A percentile compares a stretch with the other conserved stretches of the same genome.
These are phyloP conservation scores for Jamesozyma rosinii DNA, from an alignment of 805 yeast genomes.

Conservation along the genomic window DNA sequence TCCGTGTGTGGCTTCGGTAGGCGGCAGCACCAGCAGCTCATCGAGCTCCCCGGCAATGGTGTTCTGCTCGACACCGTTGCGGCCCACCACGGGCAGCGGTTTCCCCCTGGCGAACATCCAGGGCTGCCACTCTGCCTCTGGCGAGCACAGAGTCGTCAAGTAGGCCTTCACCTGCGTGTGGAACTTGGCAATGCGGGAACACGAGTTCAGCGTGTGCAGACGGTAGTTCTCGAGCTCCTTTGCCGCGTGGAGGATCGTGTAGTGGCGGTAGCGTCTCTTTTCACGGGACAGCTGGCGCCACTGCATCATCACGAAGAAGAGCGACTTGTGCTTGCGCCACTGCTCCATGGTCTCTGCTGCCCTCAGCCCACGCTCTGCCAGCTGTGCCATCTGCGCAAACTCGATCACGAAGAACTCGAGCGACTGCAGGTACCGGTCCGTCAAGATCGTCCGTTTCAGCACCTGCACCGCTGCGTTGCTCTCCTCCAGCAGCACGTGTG, in stretches of 20 bases:
- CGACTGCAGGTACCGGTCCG: constrained; percentile 21
- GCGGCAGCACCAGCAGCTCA: constrained; percentile 1
- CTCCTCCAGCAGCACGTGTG: constrained; percentile 4
- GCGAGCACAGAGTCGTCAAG: background rate
- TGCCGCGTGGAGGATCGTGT: constrained; percentile 24
- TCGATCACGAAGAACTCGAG: constrained; percentile 25
- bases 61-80: constrained; percentile 13
- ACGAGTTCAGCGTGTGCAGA: constrained; percentile 19
- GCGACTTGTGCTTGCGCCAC: constrained; percentile 22
- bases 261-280: constrained; percentile 19
- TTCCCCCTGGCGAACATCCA: constrained; percentile 24
- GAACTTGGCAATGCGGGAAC: constrained; percentile 7
- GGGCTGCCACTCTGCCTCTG: constrained; percentile 5
- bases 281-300: constrained; percentile 27
- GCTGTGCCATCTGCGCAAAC: constrained; percentile 22
- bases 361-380: constrained; percentile 20
- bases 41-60: constrained; percentile 19
- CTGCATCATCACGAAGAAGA: constrained; percentile 21
- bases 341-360: constrained; percentile 20
- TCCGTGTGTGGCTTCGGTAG: background rate
- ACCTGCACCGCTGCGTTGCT: constrained; percentile 5
- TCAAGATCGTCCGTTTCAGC: constrained; percentile 17
- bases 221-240: constrained; percentile 27
- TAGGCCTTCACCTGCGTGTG: background rate
- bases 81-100: constrained; percentile 16